A percentile compares a stretch with the other conserved stretches of the same genome.
These are phyloP conservation scores for Friedmanniomyces endolithicus DNA, from an alignment of 495 filamentous ascomycete species.

Conservation along the genomic window DNA sequence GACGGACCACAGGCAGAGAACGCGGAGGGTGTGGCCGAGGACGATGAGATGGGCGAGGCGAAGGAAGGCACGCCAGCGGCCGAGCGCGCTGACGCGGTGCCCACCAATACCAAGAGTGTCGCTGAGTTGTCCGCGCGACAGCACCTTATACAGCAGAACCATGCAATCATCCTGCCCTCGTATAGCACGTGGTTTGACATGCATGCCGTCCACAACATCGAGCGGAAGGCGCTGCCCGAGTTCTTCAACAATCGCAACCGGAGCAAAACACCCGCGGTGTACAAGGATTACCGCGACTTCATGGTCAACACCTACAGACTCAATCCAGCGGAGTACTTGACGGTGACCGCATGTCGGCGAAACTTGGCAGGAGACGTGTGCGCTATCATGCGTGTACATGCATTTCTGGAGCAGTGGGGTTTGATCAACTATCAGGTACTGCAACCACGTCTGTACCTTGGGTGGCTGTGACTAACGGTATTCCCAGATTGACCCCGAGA, in stretches of 20 bases:
- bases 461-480: slow-evolving; percentile 12
- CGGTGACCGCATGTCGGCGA: slow-evolving; percentile 89
- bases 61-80: slow-evolving; percentile 19
- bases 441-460: too few species aligned
- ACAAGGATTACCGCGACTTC: slow-evolving; percentile 97
- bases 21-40: slow-evolving; percentile 47
- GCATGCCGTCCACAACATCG: slow-evolving; percentile 75
- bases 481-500: slow-evolving; percentile 80
- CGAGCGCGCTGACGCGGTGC: slow-evolving; percentile 30
- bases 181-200: slow-evolving; percentile 99
- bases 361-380: slow-evolving; percentile 97
- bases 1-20: slow-evolving; percentile 56
- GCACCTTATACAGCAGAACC: slow-evolving; percentile 83
- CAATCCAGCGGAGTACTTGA: slow-evolving; percentile 91
- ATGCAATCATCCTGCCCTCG: slow-evolving; percentile 87
- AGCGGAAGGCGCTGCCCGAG: slow-evolving; percentile 84
- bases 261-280: slow-evolving; percentile 93
- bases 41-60: slow-evolving; percentile 76
- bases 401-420: slow-evolving; percentile 98
- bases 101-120: slow-evolving; percentile 49
- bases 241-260: slow-evolving; percentile 97
- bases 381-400: slow-evolving; percentile 96
- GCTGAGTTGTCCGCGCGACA: slow-evolving; percentile 74
- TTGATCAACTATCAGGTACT: slow-evolving; percentile 96
- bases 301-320: slow-evolving; percentile 98